These are phyloP conservation scores for Euphorbia pulcherrima DNA, from an alignment of 345 rosid species.

Conservation along the genomic window DNA sequence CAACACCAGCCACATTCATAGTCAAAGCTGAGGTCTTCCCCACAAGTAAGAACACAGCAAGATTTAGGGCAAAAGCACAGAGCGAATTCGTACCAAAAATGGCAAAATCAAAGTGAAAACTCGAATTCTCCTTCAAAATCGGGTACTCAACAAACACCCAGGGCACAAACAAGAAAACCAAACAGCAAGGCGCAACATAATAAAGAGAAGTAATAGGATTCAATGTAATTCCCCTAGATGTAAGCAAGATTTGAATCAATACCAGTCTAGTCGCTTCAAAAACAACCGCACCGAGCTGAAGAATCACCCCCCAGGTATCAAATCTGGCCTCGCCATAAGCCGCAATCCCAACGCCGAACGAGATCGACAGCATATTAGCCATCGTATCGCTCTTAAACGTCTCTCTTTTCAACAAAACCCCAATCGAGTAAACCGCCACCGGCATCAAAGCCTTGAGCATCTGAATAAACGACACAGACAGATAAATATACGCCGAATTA, in stretches of 20 bases:
- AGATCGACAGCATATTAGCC: slow-evolving; percentile 92
- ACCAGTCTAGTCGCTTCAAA: slow-evolving; percentile 92
- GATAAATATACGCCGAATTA: slow-evolving; percentile 93
- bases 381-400: slow-evolving; percentile 63
- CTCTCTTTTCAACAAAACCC: slow-evolving; percentile 66
- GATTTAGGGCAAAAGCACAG: slow-evolving; percentile 89
- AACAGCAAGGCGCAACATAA: slow-evolving; percentile 87
- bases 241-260: slow-evolving; percentile 82
- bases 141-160: slow-evolving; percentile 92
- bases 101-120: slow-evolving; percentile 82
- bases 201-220: slow-evolving; percentile 83
- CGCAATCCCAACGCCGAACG: slow-evolving; percentile 79
- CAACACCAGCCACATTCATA: slow-evolving; percentile 98
- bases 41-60: slow-evolving; percentile 88
- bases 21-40: slow-evolving; percentile 96
- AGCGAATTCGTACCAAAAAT: slow-evolving; percentile 83
- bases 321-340: slow-evolving; percentile 95
- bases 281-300: slow-evolving; percentile 89
- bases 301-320: slow-evolving; percentile 76
- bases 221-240: slow-evolving; percentile 73
- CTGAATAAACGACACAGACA: slow-evolving; percentile 94
- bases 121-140: slow-evolving; percentile 59
- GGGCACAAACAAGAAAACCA: slow-evolving; percentile 67
- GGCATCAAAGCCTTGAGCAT: slow-evolving; percentile 98
- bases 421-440: slow-evolving; percentile 91